Percentiles rank a stretch among this genome's conserved stretches.
Conservation (phyloP, 192 early-diverging fungal species). For the Backusella morwellensis region DNA sequence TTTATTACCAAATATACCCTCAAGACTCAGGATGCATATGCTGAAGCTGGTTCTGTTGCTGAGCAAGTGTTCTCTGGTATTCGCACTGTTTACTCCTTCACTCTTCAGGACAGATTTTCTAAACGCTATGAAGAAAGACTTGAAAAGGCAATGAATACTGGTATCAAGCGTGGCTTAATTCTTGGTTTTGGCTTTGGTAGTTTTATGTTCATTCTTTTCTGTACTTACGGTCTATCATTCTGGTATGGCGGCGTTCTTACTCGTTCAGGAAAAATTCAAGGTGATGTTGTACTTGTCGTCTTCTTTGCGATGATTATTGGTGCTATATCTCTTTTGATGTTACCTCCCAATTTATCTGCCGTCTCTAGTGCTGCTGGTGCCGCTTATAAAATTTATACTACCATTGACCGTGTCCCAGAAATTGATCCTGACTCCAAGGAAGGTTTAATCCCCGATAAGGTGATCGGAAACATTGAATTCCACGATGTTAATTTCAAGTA, state of each 20-base stretch:
- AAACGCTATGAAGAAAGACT: slow-evolving; percentile 62
- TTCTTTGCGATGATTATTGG: slow-evolving; percentile 92
- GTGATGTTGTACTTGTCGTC: slow-evolving; percentile 66
- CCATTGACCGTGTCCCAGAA: slow-evolving; percentile 77
- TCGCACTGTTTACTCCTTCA: slow-evolving; percentile 88
- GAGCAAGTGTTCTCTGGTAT: slow-evolving; percentile 82
- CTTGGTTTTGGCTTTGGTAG: slow-evolving; percentile 67
- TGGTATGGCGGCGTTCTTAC: slow-evolving; percentile 77
- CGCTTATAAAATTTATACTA: slow-evolving; percentile 73
- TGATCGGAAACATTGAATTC: slow-evolving; percentile 74
- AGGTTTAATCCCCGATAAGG: slow-evolving; percentile 43
- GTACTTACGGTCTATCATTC: slow-evolving; percentile 77
- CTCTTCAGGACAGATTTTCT: slow-evolving; percentile 68
- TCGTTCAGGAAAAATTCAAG: slow-evolving; percentile 36
- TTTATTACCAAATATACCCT: slow-evolving; percentile 46
- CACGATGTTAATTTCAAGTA: slow-evolving; percentile 79
- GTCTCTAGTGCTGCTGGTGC: slow-evolving; percentile 80
- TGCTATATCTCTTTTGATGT: slow-evolving; percentile 61
- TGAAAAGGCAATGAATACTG: slow-evolving; percentile 57
- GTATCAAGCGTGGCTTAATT: slow-evolving; percentile 59
- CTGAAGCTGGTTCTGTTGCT: slow-evolving; percentile 80
- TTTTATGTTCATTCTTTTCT: slow-evolving; percentile 76
- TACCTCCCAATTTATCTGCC: slow-evolving; percentile 71
- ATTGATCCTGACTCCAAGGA: slow-evolving; percentile 63
- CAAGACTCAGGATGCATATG: slow-evolving; percentile 65